Conservation (phyloP, 805 yeast species). For the Ogataea henricii region DNA sequence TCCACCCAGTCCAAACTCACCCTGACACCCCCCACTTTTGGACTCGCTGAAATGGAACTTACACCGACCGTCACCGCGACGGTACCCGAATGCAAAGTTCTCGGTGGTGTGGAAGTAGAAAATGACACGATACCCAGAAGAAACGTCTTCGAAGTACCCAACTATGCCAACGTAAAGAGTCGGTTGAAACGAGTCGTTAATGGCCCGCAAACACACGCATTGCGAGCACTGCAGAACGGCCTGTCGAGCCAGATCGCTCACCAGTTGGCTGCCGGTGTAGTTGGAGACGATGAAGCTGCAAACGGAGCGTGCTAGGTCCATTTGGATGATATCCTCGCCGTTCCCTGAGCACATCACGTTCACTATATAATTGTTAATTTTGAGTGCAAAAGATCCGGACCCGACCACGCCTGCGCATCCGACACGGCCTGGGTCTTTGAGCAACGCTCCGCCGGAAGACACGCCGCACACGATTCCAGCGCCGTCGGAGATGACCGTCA, state of each 20-base stretch:
- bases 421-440: constrained; percentile 49
- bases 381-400: constrained; percentile 39
- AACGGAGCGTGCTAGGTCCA: constrained; percentile 42
- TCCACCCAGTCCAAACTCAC: constrained; percentile 10
- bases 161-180: constrained; percentile 29
- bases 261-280: constrained; percentile 8
- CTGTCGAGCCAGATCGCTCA: constrained; percentile 23
- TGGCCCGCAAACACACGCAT: constrained; percentile 22
- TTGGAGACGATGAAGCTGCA: constrained; percentile 20
- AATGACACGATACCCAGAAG: constrained; percentile 10
- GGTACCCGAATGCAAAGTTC: constrained; percentile 24
- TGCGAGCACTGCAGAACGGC: constrained; percentile 15
- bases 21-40: constrained; percentile 12
- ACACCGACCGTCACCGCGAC: background rate
- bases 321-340: constrained; percentile 54
- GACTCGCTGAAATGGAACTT: constrained; percentile 15
- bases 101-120: constrained; percentile 33
- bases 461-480: constrained; percentile 31
- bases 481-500: constrained; percentile 26
- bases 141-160: constrained; percentile 22
- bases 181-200: constrained; percentile 14
- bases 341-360: constrained; percentile 50
- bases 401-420: constrained; percentile 59
- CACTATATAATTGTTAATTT: constrained; percentile 21
- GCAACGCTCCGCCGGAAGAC: constrained; percentile 58